Base-by-base conservation (phyloP, 2,329 filamentous ascomycete species). In the Elsinoe fawcettii region DNA sequence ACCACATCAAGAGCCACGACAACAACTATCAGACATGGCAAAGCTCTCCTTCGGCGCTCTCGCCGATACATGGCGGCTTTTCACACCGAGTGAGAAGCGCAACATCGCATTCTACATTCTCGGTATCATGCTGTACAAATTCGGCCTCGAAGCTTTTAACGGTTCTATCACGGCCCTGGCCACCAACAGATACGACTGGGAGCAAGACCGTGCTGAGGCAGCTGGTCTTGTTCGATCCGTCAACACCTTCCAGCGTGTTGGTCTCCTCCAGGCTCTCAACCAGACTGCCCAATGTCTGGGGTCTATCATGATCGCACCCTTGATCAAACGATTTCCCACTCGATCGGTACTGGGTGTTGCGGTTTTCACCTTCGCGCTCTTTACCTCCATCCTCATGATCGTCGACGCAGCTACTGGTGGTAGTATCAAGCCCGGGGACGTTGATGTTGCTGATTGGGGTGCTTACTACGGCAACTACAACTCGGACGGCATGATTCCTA, bases 41-140 rank as follows among this genome's bases (percentile, higher is more conserved):
- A 53, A 53, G 49, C 32, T 53, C 32, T 53, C 49, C n/a, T 53
- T 53, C 32, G 32, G 49, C 32, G 49, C 32, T 23, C 9, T 53
- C 12, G 49, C 49, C 49, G 49, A 53, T 14, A 53, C 49, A 37
- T 49, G 67, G 67, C 43, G 54, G 39, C 55, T 67, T 51, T 75
- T 74, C 63, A 69, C 68, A 7, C 60, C 67, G 4, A 53, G 63
- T 36, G 76, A 80, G 63, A 74, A 73, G 56, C 71, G 73, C 53
- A 76, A 76, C 58, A 73, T 77, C 49, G 65, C 67, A 47, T 68
- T 76, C 56, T 78, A 79, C 64, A 76, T 78, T 51, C 60, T 67
- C 6, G 77, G 76, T 5, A 77, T 79, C 58, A 78, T 78, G 74
- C 66, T 77, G 43, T 79, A 78, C 68, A 79, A 79, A 62, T 77